Conservation (phyloP, 805 yeast species). For the Candida multigemmis region DNA sequence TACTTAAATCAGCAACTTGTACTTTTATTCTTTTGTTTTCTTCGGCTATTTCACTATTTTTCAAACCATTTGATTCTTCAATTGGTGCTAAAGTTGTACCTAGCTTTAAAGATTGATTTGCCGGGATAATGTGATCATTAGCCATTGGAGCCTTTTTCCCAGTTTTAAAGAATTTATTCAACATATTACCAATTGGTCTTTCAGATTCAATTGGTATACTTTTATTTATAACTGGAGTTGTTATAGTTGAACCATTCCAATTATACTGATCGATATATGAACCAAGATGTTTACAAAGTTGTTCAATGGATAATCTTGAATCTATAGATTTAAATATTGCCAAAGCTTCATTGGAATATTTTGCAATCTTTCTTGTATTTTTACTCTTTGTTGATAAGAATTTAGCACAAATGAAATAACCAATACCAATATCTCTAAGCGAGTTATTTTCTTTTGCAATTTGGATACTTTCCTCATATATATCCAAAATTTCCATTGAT, state of each 20-base stretch:
- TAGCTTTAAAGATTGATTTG: no score
- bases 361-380: conserved; percentile 21
- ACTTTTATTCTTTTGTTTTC: neutral
- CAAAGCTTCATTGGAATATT: conserved; percentile 28
- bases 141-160: no score
- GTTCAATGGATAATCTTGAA: conserved; percentile 10
- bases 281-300: conserved; percentile 17
- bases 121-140: no score
- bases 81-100: no score
- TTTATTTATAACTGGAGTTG: no score
- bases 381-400: conserved; percentile 20
- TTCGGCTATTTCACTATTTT: neutral
- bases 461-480: conserved; percentile 38
- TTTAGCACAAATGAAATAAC: conserved; percentile 32
- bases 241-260: conserved; percentile 25
- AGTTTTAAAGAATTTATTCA: no score
- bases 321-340: conserved; percentile 22
- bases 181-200: no score
- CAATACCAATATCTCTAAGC: conserved; percentile 30
- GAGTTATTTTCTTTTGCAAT: conserved; percentile 17
- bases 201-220: no score
- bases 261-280: conserved; percentile 13
- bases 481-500: conserved; percentile 31
- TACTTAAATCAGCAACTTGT: conserved; percentile 10
- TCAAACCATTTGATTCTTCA: neutral